Evolutionary conservation across 805 yeast species (phyloP).

Genomic region (Starmerella apis): DNA sequence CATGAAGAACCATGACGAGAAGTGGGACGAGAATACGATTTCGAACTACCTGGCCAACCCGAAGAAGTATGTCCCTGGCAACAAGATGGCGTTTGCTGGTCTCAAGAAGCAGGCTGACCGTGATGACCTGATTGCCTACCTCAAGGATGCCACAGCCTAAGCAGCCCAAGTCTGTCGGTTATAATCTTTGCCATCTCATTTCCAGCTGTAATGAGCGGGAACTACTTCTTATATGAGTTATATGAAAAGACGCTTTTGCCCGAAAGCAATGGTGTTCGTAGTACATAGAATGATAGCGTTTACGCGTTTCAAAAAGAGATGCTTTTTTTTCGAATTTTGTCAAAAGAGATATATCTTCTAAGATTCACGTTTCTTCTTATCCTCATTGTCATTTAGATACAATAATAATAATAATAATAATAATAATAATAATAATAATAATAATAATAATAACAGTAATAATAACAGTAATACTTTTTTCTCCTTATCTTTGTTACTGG

Average conservation of each 20-base stretch:
- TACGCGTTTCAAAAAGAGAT: neutral
- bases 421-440: too few species aligned
- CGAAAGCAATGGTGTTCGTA: neutral
- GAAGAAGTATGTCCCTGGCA: conserved; percentile 99
- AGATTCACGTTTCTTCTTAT: too few species aligned
- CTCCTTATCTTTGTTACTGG: too few species aligned
- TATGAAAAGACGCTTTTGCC: neutral
- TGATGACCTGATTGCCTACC: conserved; percentile 88
- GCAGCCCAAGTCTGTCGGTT: neutral
- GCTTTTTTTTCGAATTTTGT: neutral
- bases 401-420: too few species aligned
- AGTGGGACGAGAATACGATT: conserved; percentile 80
- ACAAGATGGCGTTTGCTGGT: conserved; percentile 99
- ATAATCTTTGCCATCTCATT: neutral
- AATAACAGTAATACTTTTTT: too few species aligned
- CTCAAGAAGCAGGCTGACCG: conserved; percentile 98
- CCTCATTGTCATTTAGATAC: too few species aligned
- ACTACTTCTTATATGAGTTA: neutral
- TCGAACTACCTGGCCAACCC: conserved; percentile 97
- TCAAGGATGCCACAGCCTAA: conserved; percentile 38
- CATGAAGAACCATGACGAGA: conserved; percentile 89
- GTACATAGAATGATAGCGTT: conserved; percentile 4
- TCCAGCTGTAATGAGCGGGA: neutral
- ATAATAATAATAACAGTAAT: too few species aligned
- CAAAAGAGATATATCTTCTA: too few species aligned